phyloP scores from a whole-genome alignment of 1,139 yeast species.

The Meyerozyma sp. region DNA sequence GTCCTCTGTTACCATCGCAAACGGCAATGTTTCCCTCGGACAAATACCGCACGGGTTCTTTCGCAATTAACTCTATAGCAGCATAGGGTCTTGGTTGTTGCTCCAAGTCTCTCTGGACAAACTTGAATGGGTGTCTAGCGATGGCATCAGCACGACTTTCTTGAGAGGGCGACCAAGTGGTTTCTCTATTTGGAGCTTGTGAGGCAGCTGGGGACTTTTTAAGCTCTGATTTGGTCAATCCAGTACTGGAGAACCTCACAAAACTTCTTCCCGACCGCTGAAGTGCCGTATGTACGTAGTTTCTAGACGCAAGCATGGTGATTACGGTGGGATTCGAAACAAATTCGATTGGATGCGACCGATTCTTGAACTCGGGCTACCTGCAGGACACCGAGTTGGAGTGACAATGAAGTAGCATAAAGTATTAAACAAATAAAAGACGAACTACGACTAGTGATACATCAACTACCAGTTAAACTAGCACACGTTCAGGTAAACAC shows the following conservation, averaged over 20 bases:
- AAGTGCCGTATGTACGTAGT: too few species aligned
- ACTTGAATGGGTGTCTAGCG: conserved; percentile 53
- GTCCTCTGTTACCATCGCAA: conserved; percentile 77
- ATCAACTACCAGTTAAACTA: neutral
- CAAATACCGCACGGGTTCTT: conserved; percentile 66
- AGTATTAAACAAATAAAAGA: neutral
- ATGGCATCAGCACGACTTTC: conserved; percentile 55
- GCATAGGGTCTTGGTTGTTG: conserved; percentile 78
- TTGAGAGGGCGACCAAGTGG: conserved; percentile 71
- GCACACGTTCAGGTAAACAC: neutral
- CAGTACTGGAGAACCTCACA: conserved; percentile 20
- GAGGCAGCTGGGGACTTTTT: conserved; percentile 27
- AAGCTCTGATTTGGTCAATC: conserved; percentile 36
- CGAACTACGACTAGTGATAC: neutral
- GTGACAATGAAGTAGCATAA: neutral
- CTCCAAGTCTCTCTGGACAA: conserved; percentile 64
- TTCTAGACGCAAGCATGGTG: neutral
- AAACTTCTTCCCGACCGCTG: neutral
- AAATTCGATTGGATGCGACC: conserved; percentile 1
- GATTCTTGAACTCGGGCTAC: neutral
- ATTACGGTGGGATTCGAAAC: neutral
- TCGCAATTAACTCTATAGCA: conserved; percentile 76
- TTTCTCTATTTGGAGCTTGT: conserved; percentile 74
- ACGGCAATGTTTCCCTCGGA: conserved; percentile 59
- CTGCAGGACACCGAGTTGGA: neutral